Conservation (phyloP, 192 early-diverging fungal species). For the Coemansia sp. region DNA sequence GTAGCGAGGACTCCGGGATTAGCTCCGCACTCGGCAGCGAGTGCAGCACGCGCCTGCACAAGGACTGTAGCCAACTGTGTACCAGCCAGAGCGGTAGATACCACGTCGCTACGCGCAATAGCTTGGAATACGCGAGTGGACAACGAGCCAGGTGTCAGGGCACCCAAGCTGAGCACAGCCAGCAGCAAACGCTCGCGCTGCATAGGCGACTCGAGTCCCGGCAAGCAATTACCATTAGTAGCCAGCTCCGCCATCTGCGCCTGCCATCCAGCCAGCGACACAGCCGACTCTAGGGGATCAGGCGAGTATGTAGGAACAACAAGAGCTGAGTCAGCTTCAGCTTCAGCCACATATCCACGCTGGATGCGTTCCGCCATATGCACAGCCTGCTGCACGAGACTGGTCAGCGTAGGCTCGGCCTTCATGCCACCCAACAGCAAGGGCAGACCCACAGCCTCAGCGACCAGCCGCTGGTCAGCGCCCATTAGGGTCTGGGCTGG, state of each 20-base stretch:
- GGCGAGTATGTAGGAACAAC: conserved; percentile 9
- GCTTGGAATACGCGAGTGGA: conserved; percentile 5
- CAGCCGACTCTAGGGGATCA: conserved; percentile 14
- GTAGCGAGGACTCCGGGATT: neutral
- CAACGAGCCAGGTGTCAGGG: conserved; percentile 3
- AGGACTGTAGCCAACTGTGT: conserved; percentile 10
- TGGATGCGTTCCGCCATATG: conserved; percentile 40
- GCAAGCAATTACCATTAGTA: neutral
- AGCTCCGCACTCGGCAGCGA: conserved; percentile 15
- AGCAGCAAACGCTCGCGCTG: conserved; percentile 29
- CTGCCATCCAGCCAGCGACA: conserved; percentile 34
- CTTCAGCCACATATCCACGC: conserved; percentile 26
- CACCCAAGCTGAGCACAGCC: conserved; percentile 26
- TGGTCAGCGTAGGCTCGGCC: conserved; percentile 13
- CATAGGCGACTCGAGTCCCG: neutral
- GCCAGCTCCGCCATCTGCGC: conserved; percentile 17
- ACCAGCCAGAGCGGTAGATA: neutral
- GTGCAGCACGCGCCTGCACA: conserved; percentile 16
- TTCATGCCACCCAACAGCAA: conserved; percentile 1
- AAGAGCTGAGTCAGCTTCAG: neutral
- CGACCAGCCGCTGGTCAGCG: conserved; percentile 23
- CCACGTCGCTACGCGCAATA: neutral
- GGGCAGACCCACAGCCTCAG: conserved; percentile 21
- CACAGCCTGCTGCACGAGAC: conserved; percentile 36
- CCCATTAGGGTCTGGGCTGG: neutral